phyloP scores from a whole-genome alignment of 2,329 filamentous ascomycete genomes.

The Emericellopsis cladophorae region DNA sequence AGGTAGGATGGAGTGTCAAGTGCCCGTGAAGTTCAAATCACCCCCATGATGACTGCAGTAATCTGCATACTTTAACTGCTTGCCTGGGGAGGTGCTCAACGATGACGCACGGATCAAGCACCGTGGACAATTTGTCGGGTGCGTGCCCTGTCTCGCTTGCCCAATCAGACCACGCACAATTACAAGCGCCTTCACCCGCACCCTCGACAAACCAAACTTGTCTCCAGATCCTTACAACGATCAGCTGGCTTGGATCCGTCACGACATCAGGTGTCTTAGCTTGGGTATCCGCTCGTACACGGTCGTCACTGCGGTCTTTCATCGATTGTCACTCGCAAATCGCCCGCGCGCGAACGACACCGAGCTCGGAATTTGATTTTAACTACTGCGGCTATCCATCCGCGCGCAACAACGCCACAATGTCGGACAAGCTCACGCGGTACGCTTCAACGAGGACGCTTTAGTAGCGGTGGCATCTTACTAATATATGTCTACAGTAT shows the following conservation, averaged over 20 bases:
- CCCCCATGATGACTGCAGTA: no score
- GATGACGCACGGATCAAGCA: no score
- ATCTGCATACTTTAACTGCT: no score
- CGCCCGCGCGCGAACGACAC: not conserved
- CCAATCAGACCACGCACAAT: not conserved
- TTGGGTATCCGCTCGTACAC: no score
- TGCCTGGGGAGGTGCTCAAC: no score
- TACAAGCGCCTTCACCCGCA: not conserved
- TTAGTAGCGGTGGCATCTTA: not conserved
- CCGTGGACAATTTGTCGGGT: no score
- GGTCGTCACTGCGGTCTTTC: not conserved
- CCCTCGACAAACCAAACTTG: not conserved
- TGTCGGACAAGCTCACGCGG: conserved; percentile 94
- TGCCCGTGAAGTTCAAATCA: no score
- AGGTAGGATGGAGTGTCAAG: no score
- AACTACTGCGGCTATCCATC: conserved; percentile 5
- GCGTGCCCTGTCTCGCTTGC: no score
- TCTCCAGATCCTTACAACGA: conserved; percentile 1
- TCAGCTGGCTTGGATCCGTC: no score
- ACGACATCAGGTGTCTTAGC: no score
- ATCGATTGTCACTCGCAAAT: not conserved
- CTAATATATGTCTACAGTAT: conserved; percentile 50
- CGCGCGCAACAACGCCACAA: conserved; percentile 29
- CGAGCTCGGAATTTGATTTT: conserved; percentile 1
- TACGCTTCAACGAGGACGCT: conserved; percentile 30